phyloP scores from a whole-genome alignment of 73 alveolate species.

The Paraurostyla sp. region DNA sequence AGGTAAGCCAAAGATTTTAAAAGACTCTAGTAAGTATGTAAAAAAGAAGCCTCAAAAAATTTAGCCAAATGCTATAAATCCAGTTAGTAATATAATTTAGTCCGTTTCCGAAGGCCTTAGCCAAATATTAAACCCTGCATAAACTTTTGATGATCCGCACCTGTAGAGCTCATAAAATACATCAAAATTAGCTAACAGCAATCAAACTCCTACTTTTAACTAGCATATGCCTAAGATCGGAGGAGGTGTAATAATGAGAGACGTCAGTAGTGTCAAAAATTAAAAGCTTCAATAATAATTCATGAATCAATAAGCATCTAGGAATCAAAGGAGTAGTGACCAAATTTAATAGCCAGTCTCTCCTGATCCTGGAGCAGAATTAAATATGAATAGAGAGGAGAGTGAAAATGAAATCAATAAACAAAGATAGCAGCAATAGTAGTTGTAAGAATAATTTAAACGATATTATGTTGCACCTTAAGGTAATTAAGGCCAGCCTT shows the following conservation, averaged over 20 bases:
- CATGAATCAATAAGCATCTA: constrained; percentile 15
- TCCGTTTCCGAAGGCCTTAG: constrained; percentile 46
- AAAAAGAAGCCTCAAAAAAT: constrained; percentile 25
- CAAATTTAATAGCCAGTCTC: not conserved
- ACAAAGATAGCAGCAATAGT: not conserved
- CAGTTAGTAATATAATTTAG: constrained; percentile 9
- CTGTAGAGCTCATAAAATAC: not conserved
- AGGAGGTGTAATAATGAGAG: constrained; percentile 3
- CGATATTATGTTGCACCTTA: not conserved
- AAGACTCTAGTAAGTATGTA: constrained; percentile 44
- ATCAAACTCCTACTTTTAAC: constrained; percentile 47
- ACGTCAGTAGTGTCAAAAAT: not conserved
- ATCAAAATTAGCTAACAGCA: no score
- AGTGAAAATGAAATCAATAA: constrained; percentile 14
- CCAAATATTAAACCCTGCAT: constrained; percentile 17
- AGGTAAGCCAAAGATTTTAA: constrained; percentile 5
- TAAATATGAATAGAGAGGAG: constrained; percentile 28
- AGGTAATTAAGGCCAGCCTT: no score
- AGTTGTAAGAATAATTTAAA: constrained; percentile 17
- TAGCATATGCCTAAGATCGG: constrained; percentile 43
- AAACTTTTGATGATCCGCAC: not conserved
- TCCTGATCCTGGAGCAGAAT: not conserved
- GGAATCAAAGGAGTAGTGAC: not conserved
- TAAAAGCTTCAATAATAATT: not conserved
- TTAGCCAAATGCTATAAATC: not conserved